phyloP scores from a whole-genome alignment of 2,329 filamentous ascomycete species.

The Escovopsis sp. region DNA sequence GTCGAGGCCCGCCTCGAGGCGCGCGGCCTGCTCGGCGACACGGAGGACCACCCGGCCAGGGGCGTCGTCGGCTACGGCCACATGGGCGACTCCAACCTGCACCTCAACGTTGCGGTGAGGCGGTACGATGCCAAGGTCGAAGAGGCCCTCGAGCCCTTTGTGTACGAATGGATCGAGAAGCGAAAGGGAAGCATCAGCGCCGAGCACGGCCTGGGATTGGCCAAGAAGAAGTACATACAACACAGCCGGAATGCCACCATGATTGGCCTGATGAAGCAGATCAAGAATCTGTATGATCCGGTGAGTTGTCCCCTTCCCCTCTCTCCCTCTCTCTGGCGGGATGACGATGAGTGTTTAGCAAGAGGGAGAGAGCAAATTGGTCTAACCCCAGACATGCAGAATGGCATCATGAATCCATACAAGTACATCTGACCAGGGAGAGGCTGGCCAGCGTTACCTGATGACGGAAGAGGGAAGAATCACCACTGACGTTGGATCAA shows the following conservation, averaged over 20 bases:
- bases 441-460: background rate
- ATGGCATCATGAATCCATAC: constrained; percentile 98
- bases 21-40: constrained; percentile 61
- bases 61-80: constrained; percentile 94
- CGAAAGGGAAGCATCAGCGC: constrained; percentile 88
- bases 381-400: constrained; percentile 34
- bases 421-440: constrained; percentile 57
- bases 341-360: background rate
- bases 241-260: constrained; percentile 84
- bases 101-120: constrained; percentile 76
- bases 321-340: constrained; percentile 4
- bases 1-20: constrained; percentile 56
- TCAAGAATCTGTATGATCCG: constrained; percentile 89
- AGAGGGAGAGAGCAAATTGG: too few species aligned
- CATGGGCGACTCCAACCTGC: constrained; percentile 94
- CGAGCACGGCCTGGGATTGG: constrained; percentile 84
- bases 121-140: constrained; percentile 81
- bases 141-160: constrained; percentile 76
- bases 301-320: constrained; percentile 38
- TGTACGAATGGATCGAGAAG: constrained; percentile 92
- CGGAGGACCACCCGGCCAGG: constrained; percentile 62
- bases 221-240: constrained; percentile 90
- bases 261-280: constrained; percentile 82
- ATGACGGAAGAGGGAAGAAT: background rate
- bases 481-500: too few species aligned